Evolutionary conservation across 495 filamentous ascomycete species (phyloP).

Genomic region (Penicillium odoratum): DNA sequence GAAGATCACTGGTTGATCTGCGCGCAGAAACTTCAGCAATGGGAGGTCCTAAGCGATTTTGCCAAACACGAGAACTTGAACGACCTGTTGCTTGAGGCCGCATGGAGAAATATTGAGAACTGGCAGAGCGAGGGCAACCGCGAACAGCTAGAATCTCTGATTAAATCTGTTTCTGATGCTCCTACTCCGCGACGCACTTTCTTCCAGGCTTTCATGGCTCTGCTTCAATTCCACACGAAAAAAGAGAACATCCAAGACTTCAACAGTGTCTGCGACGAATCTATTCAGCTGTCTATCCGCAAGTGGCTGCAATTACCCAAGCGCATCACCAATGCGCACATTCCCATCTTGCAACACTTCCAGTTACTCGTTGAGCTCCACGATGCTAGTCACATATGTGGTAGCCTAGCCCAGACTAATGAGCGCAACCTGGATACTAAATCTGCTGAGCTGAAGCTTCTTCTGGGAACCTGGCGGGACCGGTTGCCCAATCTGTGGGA

Average conservation of each 20-base stretch:
- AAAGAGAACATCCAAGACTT: slow-evolving; percentile 79
- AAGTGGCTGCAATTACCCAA: slow-evolving; percentile 98
- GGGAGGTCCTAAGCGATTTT: slow-evolving; percentile 95
- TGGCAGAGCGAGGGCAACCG: slow-evolving; percentile 84
- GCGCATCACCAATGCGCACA: slow-evolving; percentile 91
- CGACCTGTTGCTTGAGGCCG: slow-evolving; percentile 91
- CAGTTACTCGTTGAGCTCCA: slow-evolving; percentile 98
- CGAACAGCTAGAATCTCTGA: slow-evolving; percentile 83
- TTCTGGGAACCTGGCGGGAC: slow-evolving; percentile 94
- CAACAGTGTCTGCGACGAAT: slow-evolving; percentile 86
- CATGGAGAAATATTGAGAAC: slow-evolving; percentile 89
- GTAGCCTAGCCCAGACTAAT: slow-evolving; percentile 81
- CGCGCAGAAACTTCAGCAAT: slow-evolving; percentile 97
- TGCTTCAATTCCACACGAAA: slow-evolving; percentile 90
- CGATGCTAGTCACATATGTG: slow-evolving; percentile 93
- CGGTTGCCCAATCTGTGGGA: slow-evolving; percentile 97
- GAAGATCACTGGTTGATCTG: slow-evolving; percentile 99
- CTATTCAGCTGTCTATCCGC: slow-evolving; percentile 91
- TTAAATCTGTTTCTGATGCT: slow-evolving; percentile 95
- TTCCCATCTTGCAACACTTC: slow-evolving; percentile 94
- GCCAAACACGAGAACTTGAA: slow-evolving; percentile 99
- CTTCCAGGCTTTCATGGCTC: slow-evolving; percentile 96
- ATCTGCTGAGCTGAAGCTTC: slow-evolving; percentile 90
- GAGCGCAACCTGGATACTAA: slow-evolving; percentile 86
- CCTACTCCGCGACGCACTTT: slow-evolving; percentile 91